Evolutionary conservation across 2,329 filamentous ascomycete species (phyloP), one percentile per base, ranked within the genome.

Genomic region (Aspergillus versicolor): DNA sequence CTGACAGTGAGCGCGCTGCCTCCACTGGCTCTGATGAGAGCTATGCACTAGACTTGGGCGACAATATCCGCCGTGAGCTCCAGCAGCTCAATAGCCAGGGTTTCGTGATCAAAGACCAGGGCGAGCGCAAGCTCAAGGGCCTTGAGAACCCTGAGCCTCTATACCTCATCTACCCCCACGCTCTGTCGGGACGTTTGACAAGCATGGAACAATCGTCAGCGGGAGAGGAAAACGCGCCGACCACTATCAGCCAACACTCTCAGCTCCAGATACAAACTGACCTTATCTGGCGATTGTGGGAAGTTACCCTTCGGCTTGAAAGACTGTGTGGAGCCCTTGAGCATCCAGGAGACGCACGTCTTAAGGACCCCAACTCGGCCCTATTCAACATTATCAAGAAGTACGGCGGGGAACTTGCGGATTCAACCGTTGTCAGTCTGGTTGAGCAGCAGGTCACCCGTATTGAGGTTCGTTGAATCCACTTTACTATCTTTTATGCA

Each of bases 61-160:
- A 87, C 52, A 82, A 88, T 11, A 96, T 97, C 65, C 88, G 91
- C 57, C 90, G 90, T 54, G 94, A 99, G 74, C 81, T 99, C 19
- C 86, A 91, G 49, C 89, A 90, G 27, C 82, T 99, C 24, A 94
- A 88, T 65, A 92, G 88, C 47, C 91, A 96, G 75, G 94, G 94
- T 7, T 99, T 97, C 69, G 91, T 96, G 71, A 92, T 97, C 70
- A 97, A 97, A 75, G 92, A 97, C 67, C 88, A 96, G 72, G 94
- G 94, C 48, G 92, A 97, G 75, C 88, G 89, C 64, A 97, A 96
- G 70, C 82, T 99, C 56, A 99, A 99, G 77, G 94, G 94, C 30
- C 86, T 99, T 12, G 94, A 99, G 75, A 99, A 99, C 70, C 93
- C 94, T 0, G 94, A 99, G 73, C 88, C 92, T 59, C 88, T 99